Conservation (phyloP, 805 yeast species). For the Middelhovenomyces tepae region DNA sequence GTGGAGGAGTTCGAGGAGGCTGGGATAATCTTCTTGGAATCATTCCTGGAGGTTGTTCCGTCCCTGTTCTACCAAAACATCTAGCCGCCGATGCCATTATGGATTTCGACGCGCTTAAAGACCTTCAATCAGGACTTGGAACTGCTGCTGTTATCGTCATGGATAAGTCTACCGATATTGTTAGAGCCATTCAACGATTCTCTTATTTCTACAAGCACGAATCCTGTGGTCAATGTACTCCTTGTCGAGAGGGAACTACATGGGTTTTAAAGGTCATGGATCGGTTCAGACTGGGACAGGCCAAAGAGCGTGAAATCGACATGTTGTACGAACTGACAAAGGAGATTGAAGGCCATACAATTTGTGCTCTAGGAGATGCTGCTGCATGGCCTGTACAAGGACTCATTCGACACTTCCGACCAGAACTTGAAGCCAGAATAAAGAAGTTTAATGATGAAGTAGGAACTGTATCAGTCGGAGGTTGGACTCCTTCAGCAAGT, state of each 20-base stretch:
- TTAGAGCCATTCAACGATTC: slow-evolving; percentile 79
- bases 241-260: slow-evolving; percentile 90
- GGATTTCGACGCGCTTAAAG: slow-evolving; percentile 84
- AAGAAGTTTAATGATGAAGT: slow-evolving; percentile 45
- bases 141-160: slow-evolving; percentile 90
- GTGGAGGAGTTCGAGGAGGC: slow-evolving; percentile 87
- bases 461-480: slow-evolving; percentile 55
- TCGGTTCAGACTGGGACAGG: slow-evolving; percentile 72
- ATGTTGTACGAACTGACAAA: slow-evolving; percentile 76
- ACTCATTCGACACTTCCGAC: slow-evolving; percentile 74
- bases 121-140: slow-evolving; percentile 80
- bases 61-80: slow-evolving; percentile 66
- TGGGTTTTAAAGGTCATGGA: slow-evolving; percentile 81
- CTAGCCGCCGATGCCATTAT: slow-evolving; percentile 61
- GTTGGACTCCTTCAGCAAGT: slow-evolving; percentile 61
- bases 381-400: slow-evolving; percentile 95
- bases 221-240: slow-evolving; percentile 92
- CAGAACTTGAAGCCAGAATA: slow-evolving; percentile 70
- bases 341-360: slow-evolving; percentile 86
- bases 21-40: slow-evolving; percentile 87
- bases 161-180: slow-evolving; percentile 78
- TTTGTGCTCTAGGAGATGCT: slow-evolving; percentile 88
- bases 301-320: slow-evolving; percentile 71
- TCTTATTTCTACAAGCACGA: slow-evolving; percentile 83
- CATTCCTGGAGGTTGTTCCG: slow-evolving; percentile 87